Conservation (phyloP, 2,329 filamentous ascomycete species). For the Ilyonectria destructans region DNA sequence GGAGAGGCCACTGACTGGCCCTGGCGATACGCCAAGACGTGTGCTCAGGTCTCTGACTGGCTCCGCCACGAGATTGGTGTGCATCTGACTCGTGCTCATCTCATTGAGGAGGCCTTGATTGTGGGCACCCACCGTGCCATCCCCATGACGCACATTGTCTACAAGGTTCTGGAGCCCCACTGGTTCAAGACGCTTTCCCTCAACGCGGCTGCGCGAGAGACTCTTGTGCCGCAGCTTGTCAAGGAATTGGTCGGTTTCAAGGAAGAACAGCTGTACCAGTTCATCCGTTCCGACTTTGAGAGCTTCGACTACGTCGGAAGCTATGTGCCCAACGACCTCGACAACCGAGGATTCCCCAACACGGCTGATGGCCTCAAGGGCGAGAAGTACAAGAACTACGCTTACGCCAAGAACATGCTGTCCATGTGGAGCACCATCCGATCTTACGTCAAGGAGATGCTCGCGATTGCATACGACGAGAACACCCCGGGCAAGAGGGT, state of each 20-base stretch:
- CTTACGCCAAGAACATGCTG: conserved; percentile 63
- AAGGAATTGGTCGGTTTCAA: conserved; percentile 60
- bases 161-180: conserved; percentile 61
- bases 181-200: conserved; percentile 67
- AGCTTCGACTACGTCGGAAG: conserved; percentile 61
- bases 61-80: conserved; percentile 63
- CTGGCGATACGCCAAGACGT: conserved; percentile 69
- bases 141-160: conserved; percentile 60
- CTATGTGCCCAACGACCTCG: conserved; percentile 64
- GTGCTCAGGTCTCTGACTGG: conserved; percentile 65
- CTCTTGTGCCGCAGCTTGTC: conserved; percentile 63
- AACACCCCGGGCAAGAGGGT: conserved; percentile 51
- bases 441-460: conserved; percentile 59
- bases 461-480: conserved; percentile 54
- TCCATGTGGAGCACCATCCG: conserved; percentile 62
- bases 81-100: conserved; percentile 63
- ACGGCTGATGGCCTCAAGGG: conserved; percentile 52
- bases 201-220: conserved; percentile 63
- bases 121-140: conserved; percentile 62
- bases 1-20: conserved; percentile 60
- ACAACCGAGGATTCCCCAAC: conserved; percentile 60
- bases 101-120: conserved; percentile 66
- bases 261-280: conserved; percentile 55
- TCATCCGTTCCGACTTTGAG: conserved; percentile 59
- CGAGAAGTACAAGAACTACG: conserved; percentile 64